Conservation (phyloP, 1,284 basidiomycete species). For the Vanrija sp. region DNA sequence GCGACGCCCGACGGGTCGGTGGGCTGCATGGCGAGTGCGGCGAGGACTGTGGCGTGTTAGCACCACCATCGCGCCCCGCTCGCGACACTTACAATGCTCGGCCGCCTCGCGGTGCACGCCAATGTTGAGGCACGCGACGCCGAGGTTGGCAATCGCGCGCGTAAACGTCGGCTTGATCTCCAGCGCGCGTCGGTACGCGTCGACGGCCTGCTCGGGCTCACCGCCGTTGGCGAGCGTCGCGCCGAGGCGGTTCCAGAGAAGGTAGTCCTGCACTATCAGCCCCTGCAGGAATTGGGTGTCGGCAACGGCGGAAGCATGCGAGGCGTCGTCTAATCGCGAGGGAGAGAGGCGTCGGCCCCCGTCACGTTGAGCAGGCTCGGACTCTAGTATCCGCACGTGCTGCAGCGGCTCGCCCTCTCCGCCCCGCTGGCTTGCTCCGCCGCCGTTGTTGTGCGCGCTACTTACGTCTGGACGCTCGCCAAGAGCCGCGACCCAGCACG, state of each 20-base stretch:
- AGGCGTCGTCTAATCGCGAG: no score
- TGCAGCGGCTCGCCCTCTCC: no score
- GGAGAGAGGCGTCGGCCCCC: no score
- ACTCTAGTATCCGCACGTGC: no score
- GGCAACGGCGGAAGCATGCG: no score
- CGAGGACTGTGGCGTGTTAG: conserved; percentile 57
- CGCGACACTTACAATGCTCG: conserved; percentile 63
- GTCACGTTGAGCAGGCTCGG: no score
- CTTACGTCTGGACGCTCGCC: conserved; percentile 65
- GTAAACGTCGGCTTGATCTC: conserved; percentile 93
- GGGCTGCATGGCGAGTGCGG: conserved; percentile 78
- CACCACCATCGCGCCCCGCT: neutral
- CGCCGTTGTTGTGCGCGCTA: neutral
- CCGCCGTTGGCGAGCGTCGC: conserved; percentile 93
- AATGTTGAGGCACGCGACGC: conserved; percentile 94
- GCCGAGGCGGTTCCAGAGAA: conserved; percentile 94
- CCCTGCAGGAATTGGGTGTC: no score
- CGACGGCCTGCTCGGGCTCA: conserved; percentile 90
- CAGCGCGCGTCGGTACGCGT: conserved; percentile 91
- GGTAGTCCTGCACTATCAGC: conserved; percentile 65
- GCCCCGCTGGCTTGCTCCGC: no score
- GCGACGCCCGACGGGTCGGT: conserved; percentile 30
- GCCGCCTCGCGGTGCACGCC: conserved; percentile 93
- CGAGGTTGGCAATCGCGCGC: conserved; percentile 94
- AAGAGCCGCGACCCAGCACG: conserved; percentile 87